Conservation (phyloP, 164 flowering plant genomes). For the Litsea cubeba region DNA sequence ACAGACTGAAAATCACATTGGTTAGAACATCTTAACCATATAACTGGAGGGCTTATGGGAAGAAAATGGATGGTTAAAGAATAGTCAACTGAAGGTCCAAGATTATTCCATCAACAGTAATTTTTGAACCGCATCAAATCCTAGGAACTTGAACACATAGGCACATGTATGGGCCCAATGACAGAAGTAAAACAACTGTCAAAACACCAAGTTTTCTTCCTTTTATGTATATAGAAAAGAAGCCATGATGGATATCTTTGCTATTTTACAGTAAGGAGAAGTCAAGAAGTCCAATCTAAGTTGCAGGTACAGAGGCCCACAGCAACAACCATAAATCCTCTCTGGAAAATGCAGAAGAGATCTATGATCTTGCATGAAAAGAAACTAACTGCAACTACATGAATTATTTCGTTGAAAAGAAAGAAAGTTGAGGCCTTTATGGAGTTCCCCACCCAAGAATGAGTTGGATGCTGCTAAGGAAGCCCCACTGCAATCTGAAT, state of each 20-base stretch:
- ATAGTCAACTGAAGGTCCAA: not conserved
- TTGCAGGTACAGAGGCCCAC: not conserved
- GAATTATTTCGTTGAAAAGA: constrained; percentile 6
- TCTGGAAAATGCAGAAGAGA: not conserved
- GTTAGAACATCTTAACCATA: not conserved
- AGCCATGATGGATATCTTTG: too few relatives aligned
- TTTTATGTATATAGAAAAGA: too few relatives aligned
- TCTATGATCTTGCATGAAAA: not conserved
- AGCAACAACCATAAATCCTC: constrained; percentile 1
- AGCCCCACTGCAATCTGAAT: not conserved
- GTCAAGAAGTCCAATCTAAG: too few relatives aligned
- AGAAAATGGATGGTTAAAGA: not conserved
- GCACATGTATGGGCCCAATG: too few relatives aligned
- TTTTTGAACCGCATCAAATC: not conserved
- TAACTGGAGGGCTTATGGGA: not conserved
- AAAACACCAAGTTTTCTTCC: too few relatives aligned
- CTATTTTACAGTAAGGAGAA: too few relatives aligned
- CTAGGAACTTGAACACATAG: too few relatives aligned
- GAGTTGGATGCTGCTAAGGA: not conserved
- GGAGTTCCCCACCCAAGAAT: not conserved
- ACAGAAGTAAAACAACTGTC: too few relatives aligned
- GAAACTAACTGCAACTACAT: not conserved
- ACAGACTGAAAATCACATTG: not conserved
- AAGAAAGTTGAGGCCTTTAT: constrained; percentile 6
- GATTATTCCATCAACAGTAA: not conserved